phyloP scores from a whole-genome alignment of 257 asterid genomes.

The Solanum appendiculatum region DNA sequence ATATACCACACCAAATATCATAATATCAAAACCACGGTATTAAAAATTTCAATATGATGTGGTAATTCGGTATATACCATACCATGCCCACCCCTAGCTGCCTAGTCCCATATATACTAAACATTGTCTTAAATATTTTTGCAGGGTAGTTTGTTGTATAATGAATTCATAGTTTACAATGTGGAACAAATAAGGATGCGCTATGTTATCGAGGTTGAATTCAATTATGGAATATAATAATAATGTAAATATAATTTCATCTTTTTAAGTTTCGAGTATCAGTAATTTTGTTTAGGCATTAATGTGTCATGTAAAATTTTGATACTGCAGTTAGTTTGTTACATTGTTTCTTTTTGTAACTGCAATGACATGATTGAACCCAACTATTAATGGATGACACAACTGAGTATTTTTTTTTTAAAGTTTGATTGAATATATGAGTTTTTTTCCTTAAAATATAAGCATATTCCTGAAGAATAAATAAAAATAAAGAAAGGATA shows the following conservation, averaged over 20 bases:
- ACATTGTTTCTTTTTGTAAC: neutral
- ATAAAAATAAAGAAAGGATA: neutral
- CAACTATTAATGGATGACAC: neutral
- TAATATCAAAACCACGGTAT: too few relatives aligned
- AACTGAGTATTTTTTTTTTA: too few relatives aligned
- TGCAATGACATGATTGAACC: too few relatives aligned
- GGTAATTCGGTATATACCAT: too few relatives aligned
- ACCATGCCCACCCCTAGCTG: too few relatives aligned
- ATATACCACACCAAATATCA: too few relatives aligned
- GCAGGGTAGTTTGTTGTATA: conserved; percentile 69
- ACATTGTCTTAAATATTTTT: neutral
- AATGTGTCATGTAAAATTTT: neutral
- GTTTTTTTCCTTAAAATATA: neutral
- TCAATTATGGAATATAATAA: conserved; percentile 36
- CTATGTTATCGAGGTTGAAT: conserved; percentile 71
- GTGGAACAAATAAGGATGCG: conserved; percentile 93
- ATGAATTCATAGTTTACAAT: conserved; percentile 84
- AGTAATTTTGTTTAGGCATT: neutral
- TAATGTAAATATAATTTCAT: neutral
- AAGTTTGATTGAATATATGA: neutral
- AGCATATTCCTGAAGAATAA: neutral
- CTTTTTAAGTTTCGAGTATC: neutral
- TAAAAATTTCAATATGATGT: too few relatives aligned
- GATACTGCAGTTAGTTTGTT: neutral
- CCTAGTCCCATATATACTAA: neutral